Percentiles rank a stretch among this genome's conserved stretches.
Evolutionary conservation across 495 filamentous ascomycete genomes (phyloP).

Genomic region (Astrocystis sublimbata): DNA sequence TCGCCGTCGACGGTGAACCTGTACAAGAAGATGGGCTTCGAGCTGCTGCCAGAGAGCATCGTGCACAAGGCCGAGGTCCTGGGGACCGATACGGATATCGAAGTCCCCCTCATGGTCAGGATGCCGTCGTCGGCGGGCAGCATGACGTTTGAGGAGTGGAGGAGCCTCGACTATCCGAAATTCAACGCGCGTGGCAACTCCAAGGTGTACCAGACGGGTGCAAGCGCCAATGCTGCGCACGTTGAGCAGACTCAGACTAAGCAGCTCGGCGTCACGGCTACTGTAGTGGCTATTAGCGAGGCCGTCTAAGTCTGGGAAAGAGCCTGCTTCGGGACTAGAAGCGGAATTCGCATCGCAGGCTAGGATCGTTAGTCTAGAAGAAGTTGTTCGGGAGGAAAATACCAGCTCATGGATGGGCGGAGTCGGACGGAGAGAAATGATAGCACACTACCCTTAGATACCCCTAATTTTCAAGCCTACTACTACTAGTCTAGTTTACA

Average conservation of each 20-base stretch:
- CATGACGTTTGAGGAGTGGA: not conserved
- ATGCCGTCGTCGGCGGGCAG: constrained; percentile 30
- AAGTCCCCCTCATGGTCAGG: constrained; percentile 31
- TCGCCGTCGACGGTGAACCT: constrained; percentile 29
- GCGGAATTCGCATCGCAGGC: too few relatives aligned
- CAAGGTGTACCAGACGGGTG: not conserved
- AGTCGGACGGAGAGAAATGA: too few relatives aligned
- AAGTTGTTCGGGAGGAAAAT: too few relatives aligned
- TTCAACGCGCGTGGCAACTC: not conserved
- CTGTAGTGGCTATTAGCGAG: constrained; percentile 14
- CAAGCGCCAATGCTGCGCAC: too few relatives aligned
- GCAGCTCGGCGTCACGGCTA: not conserved
- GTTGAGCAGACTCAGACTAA: not conserved
- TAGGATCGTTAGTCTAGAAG: too few relatives aligned
- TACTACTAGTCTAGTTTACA: too few relatives aligned
- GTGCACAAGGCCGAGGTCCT: constrained; percentile 34
- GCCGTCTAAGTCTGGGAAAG: too few relatives aligned
- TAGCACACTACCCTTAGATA: too few relatives aligned
- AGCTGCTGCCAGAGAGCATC: constrained; percentile 31
- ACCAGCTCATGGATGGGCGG: too few relatives aligned
- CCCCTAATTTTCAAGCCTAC: too few relatives aligned
- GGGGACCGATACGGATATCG: constrained; percentile 27
- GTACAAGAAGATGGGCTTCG: constrained; percentile 34
- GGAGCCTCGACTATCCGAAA: not conserved
- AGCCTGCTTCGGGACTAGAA: too few relatives aligned